Percentiles rank a stretch among this genome's conserved stretches.
These are phyloP conservation scores for Podila epicladia DNA, from an alignment of 192 early-diverging fungal genomes.

Conservation along the genomic window DNA sequence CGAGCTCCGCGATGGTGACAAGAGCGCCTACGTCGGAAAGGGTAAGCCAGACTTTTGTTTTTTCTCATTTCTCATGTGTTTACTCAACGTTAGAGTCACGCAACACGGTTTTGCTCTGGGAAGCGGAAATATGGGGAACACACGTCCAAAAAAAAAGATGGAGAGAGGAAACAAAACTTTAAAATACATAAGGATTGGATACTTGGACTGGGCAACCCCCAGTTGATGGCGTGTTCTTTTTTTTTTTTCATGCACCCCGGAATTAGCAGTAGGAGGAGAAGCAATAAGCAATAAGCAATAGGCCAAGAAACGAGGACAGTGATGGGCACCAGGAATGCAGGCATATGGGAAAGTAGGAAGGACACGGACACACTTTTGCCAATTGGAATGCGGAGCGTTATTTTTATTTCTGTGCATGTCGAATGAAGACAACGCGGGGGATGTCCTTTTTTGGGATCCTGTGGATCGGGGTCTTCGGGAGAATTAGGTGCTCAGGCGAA, in stretches of 20 bases:
- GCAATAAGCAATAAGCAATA: no score
- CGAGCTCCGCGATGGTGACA: constrained; percentile 94
- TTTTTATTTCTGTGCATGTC: no score
- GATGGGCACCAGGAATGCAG: no score
- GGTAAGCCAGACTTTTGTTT: constrained; percentile 60
- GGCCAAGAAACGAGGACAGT: no score
- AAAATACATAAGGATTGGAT: not conserved
- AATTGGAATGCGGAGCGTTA: no score
- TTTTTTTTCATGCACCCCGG: no score
- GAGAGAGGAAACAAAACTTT: constrained; percentile 3
- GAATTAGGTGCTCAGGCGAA: constrained; percentile 10
- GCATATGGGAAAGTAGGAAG: no score
- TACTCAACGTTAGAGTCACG: not conserved
- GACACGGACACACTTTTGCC: no score
- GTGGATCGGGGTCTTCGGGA: constrained; percentile 16
- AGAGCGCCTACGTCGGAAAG: constrained; percentile 92
- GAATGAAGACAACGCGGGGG: not conserved
- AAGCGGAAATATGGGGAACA: not conserved
- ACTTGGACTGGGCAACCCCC: no score
- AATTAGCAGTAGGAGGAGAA: no score
- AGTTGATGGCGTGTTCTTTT: not conserved
- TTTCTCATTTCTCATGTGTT: no score
- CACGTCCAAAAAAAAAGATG: not conserved
- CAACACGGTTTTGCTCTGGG: not conserved
- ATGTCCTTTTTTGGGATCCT: constrained; percentile 4